Base-by-base conservation (phyloP, 108 stramenopile genomes). In the Stephanodiscus minutulus region DNA sequence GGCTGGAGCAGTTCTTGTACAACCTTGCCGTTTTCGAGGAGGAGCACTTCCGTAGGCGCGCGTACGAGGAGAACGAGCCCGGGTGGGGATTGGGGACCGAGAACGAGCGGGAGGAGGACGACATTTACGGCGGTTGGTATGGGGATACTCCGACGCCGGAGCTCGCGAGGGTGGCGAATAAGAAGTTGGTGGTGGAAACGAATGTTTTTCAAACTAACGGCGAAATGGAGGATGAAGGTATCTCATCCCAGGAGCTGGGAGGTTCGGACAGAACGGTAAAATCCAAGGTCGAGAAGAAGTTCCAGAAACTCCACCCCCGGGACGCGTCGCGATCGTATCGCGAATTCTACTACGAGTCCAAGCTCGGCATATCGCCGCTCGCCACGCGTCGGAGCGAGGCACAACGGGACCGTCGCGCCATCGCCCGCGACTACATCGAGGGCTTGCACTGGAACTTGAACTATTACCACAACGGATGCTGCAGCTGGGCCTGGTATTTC, bases 381-480 rank as follows among this genome's bases (percentile, higher is more conserved):
- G 74, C 83, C 17, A 61, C 64, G 22, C 59, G 64, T 0, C 64
- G 76, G 29, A 53, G 60, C 18, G 85, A 82, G 21, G 84, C 81
- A 29, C 87, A 94, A 56, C 82, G 89, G 31, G 86, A 83, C 61
- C 84, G 91, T 5, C 83, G 91, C 56, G 85, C 88, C 18, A 83
- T 97, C 65, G 95, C 81, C 28, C 79, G 91, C 13, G 88, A 95
- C 61, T 97, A 91, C 65, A 60, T 97, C 28, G 96, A 98, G 73
- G 98, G 96, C 7, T 73, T 98, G 12, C 95, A 96, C 73, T 99
- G 98, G 98, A 84, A 85, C 46, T 68, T 97, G 72, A 85, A 88
- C 49, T 99, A 99, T 79, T 99, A 99, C 75, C 97, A 99, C 83
- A 81, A 94, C 59, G 98, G 98, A 55, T 97, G 96, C 81, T 71